A percentile compares a stretch with the other conserved stretches of the same genome.
phyloP scores from a whole-genome alignment of 257 asterid species.

The Asclepias syriaca region DNA sequence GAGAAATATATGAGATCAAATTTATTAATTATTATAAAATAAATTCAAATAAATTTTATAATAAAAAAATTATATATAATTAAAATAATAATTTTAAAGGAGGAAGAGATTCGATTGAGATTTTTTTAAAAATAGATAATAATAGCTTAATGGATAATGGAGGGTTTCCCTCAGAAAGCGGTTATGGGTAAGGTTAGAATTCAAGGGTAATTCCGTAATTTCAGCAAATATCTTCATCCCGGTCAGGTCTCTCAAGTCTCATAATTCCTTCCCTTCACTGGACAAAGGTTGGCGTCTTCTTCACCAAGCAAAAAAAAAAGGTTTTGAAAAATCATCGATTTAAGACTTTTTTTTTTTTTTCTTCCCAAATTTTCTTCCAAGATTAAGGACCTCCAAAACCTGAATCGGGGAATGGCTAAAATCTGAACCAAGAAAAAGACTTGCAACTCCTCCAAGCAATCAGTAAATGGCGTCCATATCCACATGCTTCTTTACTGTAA shows the following conservation, averaged over 20 bases:
- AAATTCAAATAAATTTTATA: too few species aligned
- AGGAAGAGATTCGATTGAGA: too few species aligned
- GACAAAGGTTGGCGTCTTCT: conserved; percentile 24
- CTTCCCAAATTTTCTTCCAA: not conserved
- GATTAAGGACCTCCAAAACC: not conserved
- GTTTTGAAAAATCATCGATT: not conserved
- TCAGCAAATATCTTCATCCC: conserved; percentile 4
- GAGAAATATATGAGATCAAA: too few species aligned
- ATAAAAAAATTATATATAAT: too few species aligned
- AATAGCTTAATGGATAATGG: too few species aligned
- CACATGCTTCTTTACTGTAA: conserved; percentile 38
- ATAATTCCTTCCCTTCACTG: not conserved
- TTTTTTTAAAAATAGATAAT: too few species aligned
- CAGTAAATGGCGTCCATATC: conserved; percentile 63
- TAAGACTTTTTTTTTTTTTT: not conserved
- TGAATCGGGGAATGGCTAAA: conserved; percentile 32
- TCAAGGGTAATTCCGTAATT: not conserved
- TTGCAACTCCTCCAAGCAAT: conserved; percentile 4
- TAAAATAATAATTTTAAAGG: too few species aligned
- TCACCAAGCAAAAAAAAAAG: conserved; percentile 25
- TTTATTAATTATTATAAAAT: too few species aligned
- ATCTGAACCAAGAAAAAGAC: conserved; percentile 13
- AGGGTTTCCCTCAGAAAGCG: too few species aligned
- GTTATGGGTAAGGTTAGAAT: not conserved
- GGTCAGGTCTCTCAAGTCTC: conserved; percentile 2